Conservation (phyloP, 768 basidiomycete genomes). For the Pholiota conissans region DNA sequence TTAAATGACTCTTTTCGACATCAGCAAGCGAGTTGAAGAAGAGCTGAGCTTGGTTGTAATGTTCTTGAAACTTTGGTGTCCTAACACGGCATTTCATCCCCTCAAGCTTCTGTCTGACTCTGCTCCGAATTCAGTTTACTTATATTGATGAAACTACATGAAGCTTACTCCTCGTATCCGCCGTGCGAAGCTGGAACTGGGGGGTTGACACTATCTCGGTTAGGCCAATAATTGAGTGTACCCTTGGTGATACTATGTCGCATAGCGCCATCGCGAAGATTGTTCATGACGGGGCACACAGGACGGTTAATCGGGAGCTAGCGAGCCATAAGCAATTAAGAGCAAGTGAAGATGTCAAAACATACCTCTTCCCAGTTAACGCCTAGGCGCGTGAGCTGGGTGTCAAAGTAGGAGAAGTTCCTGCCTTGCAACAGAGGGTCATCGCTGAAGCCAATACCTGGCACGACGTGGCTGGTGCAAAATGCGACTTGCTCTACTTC, state of each 20-base stretch:
- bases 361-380: slow-evolving; percentile 72
- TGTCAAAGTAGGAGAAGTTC: slow-evolving; percentile 88
- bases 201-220: slow-evolving; percentile 53
- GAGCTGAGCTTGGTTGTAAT: slow-evolving; percentile 70
- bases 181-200: slow-evolving; percentile 53
- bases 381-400: slow-evolving; percentile 79
- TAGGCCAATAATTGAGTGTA: slow-evolving; percentile 80
- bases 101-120: slow-evolving; percentile 46
- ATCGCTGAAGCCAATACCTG: slow-evolving; percentile 70
- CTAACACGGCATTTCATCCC: slow-evolving; percentile 63
- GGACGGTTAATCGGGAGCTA: slow-evolving; percentile 83
- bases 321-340: background rate
- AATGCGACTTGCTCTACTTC: slow-evolving; percentile 91
- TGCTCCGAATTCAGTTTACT: slow-evolving; percentile 16
- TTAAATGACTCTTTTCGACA: slow-evolving; percentile 72
- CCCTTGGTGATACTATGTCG: slow-evolving; percentile 60
- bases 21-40: slow-evolving; percentile 81
- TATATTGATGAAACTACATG: background rate
- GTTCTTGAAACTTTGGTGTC: slow-evolving; percentile 77
- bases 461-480: slow-evolving; percentile 73
- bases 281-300: slow-evolving; percentile 72
- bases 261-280: slow-evolving; percentile 61
- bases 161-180: slow-evolving; percentile 55
- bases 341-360: background rate
- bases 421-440: slow-evolving; percentile 83